Conservation (phyloP, 1,284 basidiomycete species). For the Ustilago hordei region DNA sequence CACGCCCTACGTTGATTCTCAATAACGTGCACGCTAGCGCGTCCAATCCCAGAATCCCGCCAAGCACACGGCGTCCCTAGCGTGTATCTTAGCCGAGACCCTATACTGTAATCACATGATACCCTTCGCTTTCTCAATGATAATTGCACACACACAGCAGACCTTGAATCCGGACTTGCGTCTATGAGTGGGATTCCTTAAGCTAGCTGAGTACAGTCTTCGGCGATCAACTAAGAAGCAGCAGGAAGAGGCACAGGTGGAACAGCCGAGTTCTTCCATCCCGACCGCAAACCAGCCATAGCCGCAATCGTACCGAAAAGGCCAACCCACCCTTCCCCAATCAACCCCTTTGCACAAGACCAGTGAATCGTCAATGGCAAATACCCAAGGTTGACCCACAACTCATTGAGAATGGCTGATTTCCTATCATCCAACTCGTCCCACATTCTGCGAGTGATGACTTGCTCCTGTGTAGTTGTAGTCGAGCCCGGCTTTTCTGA, state of each 20-base stretch:
- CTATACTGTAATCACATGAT: not conserved
- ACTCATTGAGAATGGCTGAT: conserved; percentile 79
- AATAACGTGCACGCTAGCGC: not conserved
- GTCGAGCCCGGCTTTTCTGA: conserved; percentile 34
- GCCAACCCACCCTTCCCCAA: conserved; percentile 66
- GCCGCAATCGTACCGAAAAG: conserved; percentile 68
- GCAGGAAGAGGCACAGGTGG: conserved; percentile 31
- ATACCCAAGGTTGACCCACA: conserved; percentile 80
- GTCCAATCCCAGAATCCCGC: not conserved
- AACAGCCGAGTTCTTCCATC: conserved; percentile 61
- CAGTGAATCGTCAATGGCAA: conserved; percentile 85
- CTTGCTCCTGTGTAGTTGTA: conserved; percentile 53
- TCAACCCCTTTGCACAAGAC: conserved; percentile 69
- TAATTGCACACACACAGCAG: not conserved
- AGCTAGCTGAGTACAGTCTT: not conserved
- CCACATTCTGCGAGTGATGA: conserved; percentile 65
- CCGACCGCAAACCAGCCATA: conserved; percentile 56
- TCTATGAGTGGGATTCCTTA: not conserved
- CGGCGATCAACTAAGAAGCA: conserved; percentile 2
- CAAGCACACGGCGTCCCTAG: not conserved
- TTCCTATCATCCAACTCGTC: conserved; percentile 72
- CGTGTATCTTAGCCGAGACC: not conserved
- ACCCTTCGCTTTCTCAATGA: not conserved
- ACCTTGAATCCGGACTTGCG: no score
- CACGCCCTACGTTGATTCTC: not conserved